Base-by-base conservation (phyloP, 1,284 basidiomycete genomes). In the Tilletia setariae region DNA sequence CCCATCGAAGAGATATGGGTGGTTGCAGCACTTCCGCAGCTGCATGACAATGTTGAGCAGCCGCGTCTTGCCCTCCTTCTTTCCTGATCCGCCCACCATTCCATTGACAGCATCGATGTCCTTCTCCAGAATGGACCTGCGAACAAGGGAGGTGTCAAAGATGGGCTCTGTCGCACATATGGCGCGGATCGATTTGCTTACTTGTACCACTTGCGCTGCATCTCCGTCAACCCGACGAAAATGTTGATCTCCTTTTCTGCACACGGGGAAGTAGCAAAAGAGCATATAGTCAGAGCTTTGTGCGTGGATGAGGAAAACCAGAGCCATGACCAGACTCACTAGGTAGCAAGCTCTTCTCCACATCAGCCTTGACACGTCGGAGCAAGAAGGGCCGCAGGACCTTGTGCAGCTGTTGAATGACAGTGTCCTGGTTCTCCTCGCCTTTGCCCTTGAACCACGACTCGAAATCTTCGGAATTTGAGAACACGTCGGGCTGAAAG, bases 11-110 rank as follows among this genome's bases (percentile, higher is more conserved):
- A 85, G 83, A 76, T 88, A 88, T 3, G 87, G 87, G 73, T 88
- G 87, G 77, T 88, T 88, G 82, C 87, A 88, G 72, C 82, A 79
- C 69, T 83, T 83, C 74, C 88, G 72, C 67, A 93, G 87, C 86
- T 98, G 96, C 96, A 98, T 98, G 73, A 98, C 96, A 86, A 98
- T 96, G 84, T 98, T 99, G 88, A 98, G 92, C 65, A 98, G 84
- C 35, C 94, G 86, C 2, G 94, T 98, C 85, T 98, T 98, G 72
- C 96, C 95, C 83, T 99, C 96, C 83, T 98, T 98, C 87, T 97
- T 98, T 65, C 72, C 67, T 61, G 47, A 68, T 66, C 80, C 81
- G 66, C 79, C 80, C 8, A 61, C 56, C 56, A 61, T 61, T 88
- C 93, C 93, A 80, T 98, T 98, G 67, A 98, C 96, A 11, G 95